phyloP scores from a whole-genome alignment of 345 rosid species.

The Rhizophora mangle region DNA sequence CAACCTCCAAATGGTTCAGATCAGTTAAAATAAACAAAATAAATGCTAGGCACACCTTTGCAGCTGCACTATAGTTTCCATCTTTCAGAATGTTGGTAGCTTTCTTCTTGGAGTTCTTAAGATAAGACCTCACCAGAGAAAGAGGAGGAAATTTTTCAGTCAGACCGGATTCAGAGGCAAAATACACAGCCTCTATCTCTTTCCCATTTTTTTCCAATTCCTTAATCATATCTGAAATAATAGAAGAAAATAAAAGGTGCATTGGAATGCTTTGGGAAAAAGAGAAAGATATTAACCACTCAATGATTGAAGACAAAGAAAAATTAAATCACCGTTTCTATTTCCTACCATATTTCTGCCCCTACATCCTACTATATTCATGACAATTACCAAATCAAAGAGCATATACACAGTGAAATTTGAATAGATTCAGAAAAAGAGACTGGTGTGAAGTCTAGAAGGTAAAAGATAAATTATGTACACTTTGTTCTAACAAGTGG shows the following conservation, averaged over 20 bases:
- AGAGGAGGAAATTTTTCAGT: constrained; percentile 47
- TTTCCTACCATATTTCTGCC: too few relatives aligned
- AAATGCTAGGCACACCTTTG: constrained; percentile 25
- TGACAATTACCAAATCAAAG: too few relatives aligned
- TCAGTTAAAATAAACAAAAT: neutral
- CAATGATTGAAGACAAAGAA: too few relatives aligned
- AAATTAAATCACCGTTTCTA: too few relatives aligned
- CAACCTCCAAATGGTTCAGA: neutral
- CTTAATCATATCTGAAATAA: constrained; percentile 42
- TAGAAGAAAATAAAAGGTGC: neutral
- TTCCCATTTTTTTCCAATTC: constrained; percentile 48
- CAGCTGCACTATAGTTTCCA: constrained; percentile 33
- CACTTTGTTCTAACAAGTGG: too few relatives aligned
- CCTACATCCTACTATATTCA: too few relatives aligned
- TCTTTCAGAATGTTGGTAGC: constrained; percentile 35
- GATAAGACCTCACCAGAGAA: constrained; percentile 47
- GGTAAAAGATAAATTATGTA: too few relatives aligned
- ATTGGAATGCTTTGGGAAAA: too few relatives aligned
- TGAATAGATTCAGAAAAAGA: too few relatives aligned
- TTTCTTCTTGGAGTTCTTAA: constrained; percentile 39
- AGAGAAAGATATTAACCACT: too few relatives aligned
- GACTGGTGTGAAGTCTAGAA: too few relatives aligned
- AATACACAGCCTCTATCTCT: constrained; percentile 58
- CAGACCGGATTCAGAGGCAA: constrained; percentile 49
- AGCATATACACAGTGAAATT: too few relatives aligned